Evolutionary conservation across 2,329 filamentous ascomycete species (phyloP), one percentile per base, ranked within the genome.

Genomic region (Malbranchea cinnamomea): DNA sequence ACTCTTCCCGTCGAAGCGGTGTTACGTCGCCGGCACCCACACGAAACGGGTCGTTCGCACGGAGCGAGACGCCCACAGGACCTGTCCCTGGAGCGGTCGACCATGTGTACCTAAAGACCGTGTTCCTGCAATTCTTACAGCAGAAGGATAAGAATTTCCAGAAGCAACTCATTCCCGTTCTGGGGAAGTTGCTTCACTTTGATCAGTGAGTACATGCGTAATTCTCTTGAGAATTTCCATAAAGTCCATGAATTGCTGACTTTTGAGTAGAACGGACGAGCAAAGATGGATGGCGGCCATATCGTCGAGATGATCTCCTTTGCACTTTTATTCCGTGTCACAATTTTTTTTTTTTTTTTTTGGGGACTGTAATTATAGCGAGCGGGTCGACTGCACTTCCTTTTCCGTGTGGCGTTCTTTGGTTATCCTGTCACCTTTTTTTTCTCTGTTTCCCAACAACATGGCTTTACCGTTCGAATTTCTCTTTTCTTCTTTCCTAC

Each of bases 241-340:
- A 8, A 17, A 15, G 11, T 20, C 8, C 26, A 13, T n/a, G 6
- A 5, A 6, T 22, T 10, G 3, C 13, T 14, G 10, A 33, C 24
- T 26, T 20, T 9, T 30, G 4, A 34, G 36, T 34, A 73, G 68
- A 43, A 71, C 68, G 43, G 84, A 93, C 42, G 79, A 89, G 56
- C 76, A 89, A 55, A 87, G 82, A 55, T 92, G 83, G 82, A 71
- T 77, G 55, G 69, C 74, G 11, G 83, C 78, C 2, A 74, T 92
- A 28, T 62, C 65, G 36, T 62, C 67, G 10, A 55, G 51, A 43
- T 66, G 41, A 51, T 37, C 15, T 17, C 26, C n/a, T n/a, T n/a
- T n/a, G n/a, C 18, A 14, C 18, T 18, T 15, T 14, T 28, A 12
- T 18, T 14, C n/a, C n/a, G n/a, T n/a, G n/a, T n/a, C n/a, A 7